Percentiles rank a stretch among this genome's conserved stretches.
These are phyloP conservation scores for Cyclotella choctawhatcheeana DNA, from an alignment of 108 stramenopile genomes.

Conservation along the genomic window DNA sequence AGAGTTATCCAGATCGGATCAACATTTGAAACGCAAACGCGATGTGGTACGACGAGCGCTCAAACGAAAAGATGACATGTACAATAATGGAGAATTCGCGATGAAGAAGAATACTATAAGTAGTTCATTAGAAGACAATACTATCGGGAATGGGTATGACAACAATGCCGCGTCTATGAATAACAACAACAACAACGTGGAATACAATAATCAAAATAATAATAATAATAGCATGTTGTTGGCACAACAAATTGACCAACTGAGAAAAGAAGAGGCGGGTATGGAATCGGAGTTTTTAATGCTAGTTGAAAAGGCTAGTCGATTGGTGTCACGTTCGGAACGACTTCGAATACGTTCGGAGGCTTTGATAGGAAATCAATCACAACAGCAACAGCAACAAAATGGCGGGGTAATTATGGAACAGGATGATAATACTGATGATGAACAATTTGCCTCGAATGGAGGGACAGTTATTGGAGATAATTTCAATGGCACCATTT, in stretches of 20 bases:
- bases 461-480: conserved; percentile 3
- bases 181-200: conserved; percentile 10
- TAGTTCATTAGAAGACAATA: no score
- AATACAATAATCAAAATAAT: no score
- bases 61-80: conserved; percentile 30
- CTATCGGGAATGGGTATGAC: no score
- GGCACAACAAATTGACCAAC: conserved; percentile 21
- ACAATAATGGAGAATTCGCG: conserved; percentile 11
- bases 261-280: conserved; percentile 18
- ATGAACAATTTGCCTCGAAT: not conserved
- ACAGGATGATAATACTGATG: not conserved
- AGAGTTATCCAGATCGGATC: conserved; percentile 25
- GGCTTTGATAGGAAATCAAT: conserved; percentile 35
- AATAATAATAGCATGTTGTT: conserved; percentile 24
- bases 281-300: conserved; percentile 33
- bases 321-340: conserved; percentile 44
- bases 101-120: no score
- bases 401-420: no score
- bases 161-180: no score
- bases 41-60: conserved; percentile 41
- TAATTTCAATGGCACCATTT: not conserved
- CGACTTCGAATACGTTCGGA: conserved; percentile 32
- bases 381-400: no score
- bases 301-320: conserved; percentile 41
- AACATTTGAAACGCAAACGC: conserved; percentile 27